Evolutionary conservation across 306 rosid species (phyloP), one percentile per base, ranked within the genome.

Genomic region (Morella rubra): DNA sequence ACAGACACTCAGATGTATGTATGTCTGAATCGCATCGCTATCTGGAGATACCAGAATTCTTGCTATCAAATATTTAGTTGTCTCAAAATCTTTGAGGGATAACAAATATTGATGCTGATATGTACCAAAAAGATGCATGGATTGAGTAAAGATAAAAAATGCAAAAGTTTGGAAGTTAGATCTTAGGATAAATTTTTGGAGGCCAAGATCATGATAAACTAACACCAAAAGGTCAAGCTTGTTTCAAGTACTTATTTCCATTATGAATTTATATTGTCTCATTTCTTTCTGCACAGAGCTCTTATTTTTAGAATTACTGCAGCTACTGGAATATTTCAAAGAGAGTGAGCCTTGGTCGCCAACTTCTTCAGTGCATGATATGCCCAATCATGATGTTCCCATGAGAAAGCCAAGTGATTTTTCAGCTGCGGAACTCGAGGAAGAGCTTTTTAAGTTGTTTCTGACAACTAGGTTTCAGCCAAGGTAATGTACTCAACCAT

Each of bases 311-410:
- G 75, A 79, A 84, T 80, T 81, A 72, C 62, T 87, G 76, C 92
- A 93, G 97, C 84, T 93, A 52, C 84, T 91, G 74, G 67, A 81
- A 44, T 44, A 77, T 81, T 93, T 90, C 75, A 87, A 47, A 84
- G 78, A 69, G 69, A 76, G 90, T 75, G 86, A 87, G n/a, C 97
- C 96, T 52, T 93, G 98, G 97, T 80, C 75, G 0, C 91, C 83
- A 79, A 78, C 71, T 44, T 73, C 74, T 73, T 55, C 69, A 51
- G 49, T 78, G 10, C 69, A 40, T 64, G 70, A 69, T 60, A 70
- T 40, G 49, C 15, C 71, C 68, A 67, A 74, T 65, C 59, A 20
- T 12, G 77, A 58, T 24, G 69, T 58, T 44, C 19, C 71, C 67
- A 24, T 49, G 49, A 79, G 53, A 78, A 69, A 18, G 55, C 92